Base-by-base conservation (phyloP, 2,329 filamentous ascomycete species). In the Claviceps sp. region DNA sequence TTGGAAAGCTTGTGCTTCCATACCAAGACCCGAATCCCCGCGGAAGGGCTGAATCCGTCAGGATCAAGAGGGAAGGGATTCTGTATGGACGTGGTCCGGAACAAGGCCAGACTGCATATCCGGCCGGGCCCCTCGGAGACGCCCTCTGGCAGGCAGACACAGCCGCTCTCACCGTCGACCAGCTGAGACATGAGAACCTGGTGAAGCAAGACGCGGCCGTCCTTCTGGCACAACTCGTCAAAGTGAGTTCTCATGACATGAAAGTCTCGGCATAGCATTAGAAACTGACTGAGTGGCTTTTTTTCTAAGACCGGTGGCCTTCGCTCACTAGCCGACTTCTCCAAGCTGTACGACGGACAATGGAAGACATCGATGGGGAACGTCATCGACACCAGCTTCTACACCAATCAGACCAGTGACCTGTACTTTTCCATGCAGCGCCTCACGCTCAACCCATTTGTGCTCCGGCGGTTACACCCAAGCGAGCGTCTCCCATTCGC, bases 401-500 rank as follows among this genome's bases (percentile, higher is more conserved):
- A 70, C 8, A 62, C 66, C 26, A 75, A 76, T 53, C 72, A 70
- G 53, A 74, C 71, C 0, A 63, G 71, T 50, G 72, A 75, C 55
- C 58, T 73, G 1, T 54, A 70, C 30, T 75, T 76, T 56, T 71
- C 70, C 4, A 75, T 75, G 72, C 68, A 73, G 55, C 63, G 72
- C 11, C 59, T 75, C 8, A 71, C 69, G 2, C 58, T 64, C 38
- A 70, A 69, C 50, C 71, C 72, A 0, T 73, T 68, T 50, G 55
- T 61, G 5, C 50, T 73, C 6, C 63, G 70, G 30, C 61, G 71
- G 7, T 43, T 64, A 16, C 59, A 62, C 4, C 52, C 51, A 0
- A 34, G 52, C 5, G 66, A 70, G 30, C 47, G 49, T 1, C 58
- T 74, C 0, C 65, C 68, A 0, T 74, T 74, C 56, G 24, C 41